phyloP scores from a whole-genome alignment of 345 rosid genomes.

The Brassica cretica region DNA sequence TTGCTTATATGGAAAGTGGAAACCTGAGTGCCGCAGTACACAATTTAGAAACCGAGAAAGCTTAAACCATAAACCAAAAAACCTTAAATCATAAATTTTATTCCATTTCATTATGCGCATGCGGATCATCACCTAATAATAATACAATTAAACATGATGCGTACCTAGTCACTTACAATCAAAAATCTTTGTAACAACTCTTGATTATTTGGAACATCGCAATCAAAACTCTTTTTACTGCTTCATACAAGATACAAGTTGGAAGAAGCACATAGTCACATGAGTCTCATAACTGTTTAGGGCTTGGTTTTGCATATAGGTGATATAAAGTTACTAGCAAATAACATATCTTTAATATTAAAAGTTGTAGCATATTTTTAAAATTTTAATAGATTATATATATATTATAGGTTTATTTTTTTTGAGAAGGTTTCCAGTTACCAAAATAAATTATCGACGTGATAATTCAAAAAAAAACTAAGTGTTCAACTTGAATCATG shows the following conservation, averaged over 20 bases:
- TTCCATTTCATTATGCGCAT: too few relatives aligned
- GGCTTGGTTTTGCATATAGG: background rate
- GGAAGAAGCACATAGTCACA: slow-evolving; percentile 17
- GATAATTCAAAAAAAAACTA: background rate
- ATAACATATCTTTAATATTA: background rate
- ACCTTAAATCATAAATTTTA: too few relatives aligned
- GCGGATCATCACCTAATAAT: too few relatives aligned
- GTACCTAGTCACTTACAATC: background rate
- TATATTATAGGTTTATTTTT: background rate
- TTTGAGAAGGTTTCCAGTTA: background rate
- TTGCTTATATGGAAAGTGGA: background rate
- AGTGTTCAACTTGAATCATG: background rate
- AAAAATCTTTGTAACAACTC: background rate
- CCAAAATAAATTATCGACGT: background rate
- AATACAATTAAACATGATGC: too few relatives aligned
- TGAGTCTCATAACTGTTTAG: background rate
- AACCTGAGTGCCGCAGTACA: background rate
- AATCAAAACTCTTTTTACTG: background rate
- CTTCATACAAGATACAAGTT: slow-evolving; percentile 14
- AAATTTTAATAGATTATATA: background rate
- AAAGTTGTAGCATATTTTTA: background rate
- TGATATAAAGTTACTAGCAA: background rate
- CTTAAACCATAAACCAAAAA: background rate
- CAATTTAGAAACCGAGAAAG: background rate
- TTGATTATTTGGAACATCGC: background rate